A percentile compares a stretch with the other conserved stretches of the same genome.
Evolutionary conservation across 2,329 filamentous ascomycete genomes (phyloP).

Genomic region (Venturia pyrina): DNA sequence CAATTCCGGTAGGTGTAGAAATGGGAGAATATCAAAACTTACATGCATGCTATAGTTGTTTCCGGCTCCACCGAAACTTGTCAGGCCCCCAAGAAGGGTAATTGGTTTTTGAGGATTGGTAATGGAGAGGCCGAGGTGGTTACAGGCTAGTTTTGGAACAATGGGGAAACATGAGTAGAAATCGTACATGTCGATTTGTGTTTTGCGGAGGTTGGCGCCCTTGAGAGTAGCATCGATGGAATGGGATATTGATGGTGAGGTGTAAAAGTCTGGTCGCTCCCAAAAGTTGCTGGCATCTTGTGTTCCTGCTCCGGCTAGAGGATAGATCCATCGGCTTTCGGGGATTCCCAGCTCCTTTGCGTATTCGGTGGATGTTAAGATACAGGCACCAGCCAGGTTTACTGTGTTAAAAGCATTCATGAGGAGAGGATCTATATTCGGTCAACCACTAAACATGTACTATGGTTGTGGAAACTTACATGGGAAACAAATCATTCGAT

Average conservation of each 20-base stretch:
- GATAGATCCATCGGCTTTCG: slow-evolving; percentile 50
- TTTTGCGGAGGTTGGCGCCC: slow-evolving; percentile 35
- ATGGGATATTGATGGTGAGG: slow-evolving; percentile 47
- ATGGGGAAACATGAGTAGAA: slow-evolving; percentile 63
- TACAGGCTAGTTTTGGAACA: slow-evolving; percentile 55
- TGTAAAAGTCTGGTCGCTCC: slow-evolving; percentile 49
- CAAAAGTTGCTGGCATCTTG: slow-evolving; percentile 51
- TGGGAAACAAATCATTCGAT: slow-evolving; percentile 59
- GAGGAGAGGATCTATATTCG: slow-evolving; percentile 48
- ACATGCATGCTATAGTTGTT: slow-evolving; percentile 62
- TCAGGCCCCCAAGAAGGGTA: slow-evolving; percentile 54
- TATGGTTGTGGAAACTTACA: slow-evolving; percentile 36
- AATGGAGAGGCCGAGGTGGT: slow-evolving; percentile 47
- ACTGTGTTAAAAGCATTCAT: slow-evolving; percentile 66
- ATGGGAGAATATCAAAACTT: slow-evolving; percentile 23
- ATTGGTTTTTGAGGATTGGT: slow-evolving; percentile 39
- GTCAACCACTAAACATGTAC: neutral
- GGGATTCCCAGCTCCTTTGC: slow-evolving; percentile 47
- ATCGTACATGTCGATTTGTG: slow-evolving; percentile 51
- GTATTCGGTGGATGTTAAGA: slow-evolving; percentile 48
- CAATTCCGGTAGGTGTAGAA: neutral
- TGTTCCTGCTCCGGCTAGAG: slow-evolving; percentile 53
- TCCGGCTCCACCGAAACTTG: slow-evolving; percentile 59
- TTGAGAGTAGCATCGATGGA: slow-evolving; percentile 46
- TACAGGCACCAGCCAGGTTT: slow-evolving; percentile 51